A percentile compares a stretch with the other conserved stretches of the same genome.
phyloP scores from a whole-genome alignment of 73 alveolate genomes.

The Paramecium sonneborni region DNA sequence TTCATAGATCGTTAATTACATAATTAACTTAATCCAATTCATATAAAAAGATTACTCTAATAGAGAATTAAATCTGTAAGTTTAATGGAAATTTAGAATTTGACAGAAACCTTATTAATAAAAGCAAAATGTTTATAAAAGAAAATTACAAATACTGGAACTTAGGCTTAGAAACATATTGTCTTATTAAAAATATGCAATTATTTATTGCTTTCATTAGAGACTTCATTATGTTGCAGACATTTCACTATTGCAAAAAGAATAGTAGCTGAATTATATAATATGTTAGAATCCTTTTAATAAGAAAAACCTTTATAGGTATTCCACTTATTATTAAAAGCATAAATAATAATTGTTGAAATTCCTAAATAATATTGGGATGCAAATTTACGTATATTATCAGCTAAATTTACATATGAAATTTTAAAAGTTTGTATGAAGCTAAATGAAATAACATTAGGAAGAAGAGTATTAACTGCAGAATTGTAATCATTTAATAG shows the following conservation, averaged over 20 bases:
- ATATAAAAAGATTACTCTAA: conserved; percentile 31
- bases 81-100: conserved; percentile 32
- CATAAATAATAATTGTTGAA: conserved; percentile 56
- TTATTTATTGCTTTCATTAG: conserved; percentile 39
- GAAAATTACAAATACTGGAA: conserved; percentile 44
- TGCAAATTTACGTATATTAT: conserved; percentile 45
- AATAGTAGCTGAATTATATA: conserved; percentile 33
- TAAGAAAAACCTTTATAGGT: conserved; percentile 45
- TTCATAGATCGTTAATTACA: conserved; percentile 47
- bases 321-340: conserved; percentile 39
- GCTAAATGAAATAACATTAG: conserved; percentile 74
- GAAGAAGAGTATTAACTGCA: conserved; percentile 63
- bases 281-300: conserved; percentile 7
- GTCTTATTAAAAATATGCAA: conserved; percentile 45
- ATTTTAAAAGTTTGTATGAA: conserved; percentile 59
- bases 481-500: conserved; percentile 40
- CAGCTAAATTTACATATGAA: conserved; percentile 63
- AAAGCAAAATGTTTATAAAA: conserved; percentile 9
- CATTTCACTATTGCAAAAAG: conserved; percentile 40
- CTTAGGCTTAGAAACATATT: conserved; percentile 23
- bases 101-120: conserved; percentile 61
- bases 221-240: conserved; percentile 55
- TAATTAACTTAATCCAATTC: conserved; percentile 7
- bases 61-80: conserved; percentile 29
- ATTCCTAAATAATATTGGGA: conserved; percentile 64